These are phyloP conservation scores for Zygosaccharomyces sapae DNA, from an alignment of 1,139 yeast genomes.

Conservation along the genomic window DNA sequence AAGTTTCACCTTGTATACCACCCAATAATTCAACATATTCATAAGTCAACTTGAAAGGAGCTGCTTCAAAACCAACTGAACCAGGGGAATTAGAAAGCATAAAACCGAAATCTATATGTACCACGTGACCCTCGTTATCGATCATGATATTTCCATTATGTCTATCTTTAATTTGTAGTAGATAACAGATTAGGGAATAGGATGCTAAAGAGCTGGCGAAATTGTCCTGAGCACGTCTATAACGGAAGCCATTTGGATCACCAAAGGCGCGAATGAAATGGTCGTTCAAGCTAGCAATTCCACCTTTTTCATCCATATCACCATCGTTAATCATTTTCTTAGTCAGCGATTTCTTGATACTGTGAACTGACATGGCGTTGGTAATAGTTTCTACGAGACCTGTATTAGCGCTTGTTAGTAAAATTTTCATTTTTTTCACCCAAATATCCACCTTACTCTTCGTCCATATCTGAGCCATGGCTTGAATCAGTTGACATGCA, in stretches of 20 bases:
- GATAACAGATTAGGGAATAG: slow-evolving; percentile 81
- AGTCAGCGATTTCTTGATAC: slow-evolving; percentile 87
- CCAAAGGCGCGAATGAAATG: slow-evolving; percentile 79
- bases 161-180: slow-evolving; percentile 87
- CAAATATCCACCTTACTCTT: slow-evolving; percentile 64
- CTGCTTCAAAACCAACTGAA: slow-evolving; percentile 92
- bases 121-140: slow-evolving; percentile 90
- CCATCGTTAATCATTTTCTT: slow-evolving; percentile 65
- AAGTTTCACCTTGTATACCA: slow-evolving; percentile 61
- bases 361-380: slow-evolving; percentile 87
- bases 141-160: slow-evolving; percentile 95
- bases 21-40: slow-evolving; percentile 88
- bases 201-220: slow-evolving; percentile 84
- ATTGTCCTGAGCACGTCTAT: slow-evolving; percentile 70
- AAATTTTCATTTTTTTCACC: slow-evolving; percentile 89
- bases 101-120: slow-evolving; percentile 95
- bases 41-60: slow-evolving; percentile 85
- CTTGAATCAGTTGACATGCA: slow-evolving; percentile 87
- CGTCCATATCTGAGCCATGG: slow-evolving; percentile 83
- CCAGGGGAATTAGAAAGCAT: slow-evolving; percentile 92
- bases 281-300: slow-evolving; percentile 66
- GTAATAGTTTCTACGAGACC: slow-evolving; percentile 95
- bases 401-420: slow-evolving; percentile 83
- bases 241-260: slow-evolving; percentile 46
- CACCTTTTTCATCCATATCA: slow-evolving; percentile 49